Base-by-base conservation (phyloP, 2,329 filamentous ascomycete species). In the Fusarium pseudonygamai region DNA sequence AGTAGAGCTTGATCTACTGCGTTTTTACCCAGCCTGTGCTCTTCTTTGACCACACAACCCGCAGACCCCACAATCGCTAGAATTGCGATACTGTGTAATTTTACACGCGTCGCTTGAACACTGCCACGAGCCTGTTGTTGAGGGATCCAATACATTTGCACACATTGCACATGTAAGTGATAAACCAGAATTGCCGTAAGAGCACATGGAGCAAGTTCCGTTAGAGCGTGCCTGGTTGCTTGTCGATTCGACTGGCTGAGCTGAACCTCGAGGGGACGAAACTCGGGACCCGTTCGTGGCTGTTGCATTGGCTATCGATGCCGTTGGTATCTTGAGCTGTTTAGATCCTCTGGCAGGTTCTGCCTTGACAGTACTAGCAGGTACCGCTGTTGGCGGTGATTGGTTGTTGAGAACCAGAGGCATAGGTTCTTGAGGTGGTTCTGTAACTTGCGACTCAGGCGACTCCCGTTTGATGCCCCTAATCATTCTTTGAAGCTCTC, bases 51-150 rank as follows among this genome's bases (percentile, higher is more conserved):
- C 91, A 78, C 93, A 96, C 10, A 93, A 81, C 7, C 93, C 92
- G 79, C 93, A 96, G 2, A 90, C 79, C 12, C 90, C 91, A 71
- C 86, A 90, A 79, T 95, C 93, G 3, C 87, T 89, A 16, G 91
- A 86, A 77, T 95, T 96, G 59, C 91, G 78, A 79, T 94, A 96
- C 26, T 76, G 68, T 50, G 85, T 88, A 18, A 82, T 85, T 67
- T 81, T 82, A 78, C 93, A 96, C 6, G 82, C 73, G 7, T 80
- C 78, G 72, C 86, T 89, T 47, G 79, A 80, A 78, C 93, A 96
- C 53, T 82, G 82, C 93, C 93, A 96, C n/a, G 87, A 82, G 24
- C 84, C 82, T 1, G 86, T 82, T 49, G 91, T 85, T 56, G 86
- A 78, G 2, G 85, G 82, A 49, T 88, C 85, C 5, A 96, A 82